Evolutionary conservation across 1,284 basidiomycete species (phyloP), one percentile per base, ranked within the genome.

Genomic region (Ceratobasidium sp.): DNA sequence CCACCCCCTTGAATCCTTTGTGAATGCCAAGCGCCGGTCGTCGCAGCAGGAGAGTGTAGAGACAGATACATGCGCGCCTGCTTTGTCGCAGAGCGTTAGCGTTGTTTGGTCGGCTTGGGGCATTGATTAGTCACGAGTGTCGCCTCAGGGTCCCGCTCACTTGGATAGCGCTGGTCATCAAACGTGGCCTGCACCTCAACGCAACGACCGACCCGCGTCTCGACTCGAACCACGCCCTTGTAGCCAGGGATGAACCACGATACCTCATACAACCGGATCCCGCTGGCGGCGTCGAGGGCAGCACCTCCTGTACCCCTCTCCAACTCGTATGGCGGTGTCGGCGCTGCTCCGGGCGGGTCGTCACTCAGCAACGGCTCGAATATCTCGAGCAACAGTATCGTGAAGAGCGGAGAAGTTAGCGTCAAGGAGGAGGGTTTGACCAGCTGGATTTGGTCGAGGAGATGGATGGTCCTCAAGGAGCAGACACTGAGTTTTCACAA

Each of bases 361-460:
- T 43, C 61, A n/a, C 34, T 88, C 80, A 86, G 89, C 76, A 72
- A 72, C 29, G 85, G 84, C 75, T 82, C 85, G 3, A 85, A 39
- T 61, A 74, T 62, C 34, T 71, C 46, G 41, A 68, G 46, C 58
- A 54, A 46, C 39, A 46, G 34, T 54, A 83, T 92, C 68, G 84
- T 95, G 37, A 83, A 92, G 65, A 85, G 84, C 73, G 95, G 95
- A 5, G 83, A 84, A 27, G 93, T 93, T 49, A 91, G 86, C 79
- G 85, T 96, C 77, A 97, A 97, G 85, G 95, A 96, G 81, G 94
- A 96, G 74, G 92, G 93, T 0, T 88, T 98, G 77, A 89, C 94
- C 16, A 94, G 92, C 77, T 96, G 94, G 88, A 88, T 98, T 74
- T 98, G 97, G 92, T 90, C 92, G 81, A 90, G 93, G 80, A 92